Conservation (phyloP, 176 grass and related monocot genomes). For the Typha latifolia region DNA sequence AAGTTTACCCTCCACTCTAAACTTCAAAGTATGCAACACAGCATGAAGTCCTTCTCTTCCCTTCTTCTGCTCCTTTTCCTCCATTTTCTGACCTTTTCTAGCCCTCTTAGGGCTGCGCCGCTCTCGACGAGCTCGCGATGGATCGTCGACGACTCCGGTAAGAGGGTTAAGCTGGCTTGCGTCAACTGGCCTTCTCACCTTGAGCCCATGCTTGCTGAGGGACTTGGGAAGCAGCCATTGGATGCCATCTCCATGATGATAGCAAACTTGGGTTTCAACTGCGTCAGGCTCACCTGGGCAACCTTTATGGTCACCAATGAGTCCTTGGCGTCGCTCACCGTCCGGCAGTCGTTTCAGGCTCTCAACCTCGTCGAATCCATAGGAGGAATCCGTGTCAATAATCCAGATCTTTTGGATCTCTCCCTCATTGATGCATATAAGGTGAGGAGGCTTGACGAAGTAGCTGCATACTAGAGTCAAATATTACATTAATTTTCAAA, state of each 20-base stretch:
- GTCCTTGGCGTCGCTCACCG: conserved; percentile 47
- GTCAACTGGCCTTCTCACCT: conserved; percentile 96
- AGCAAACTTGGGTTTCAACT: conserved; percentile 72
- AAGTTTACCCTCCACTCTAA: conserved; percentile 1
- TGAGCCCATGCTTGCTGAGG: conserved; percentile 67
- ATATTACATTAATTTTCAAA: no score
- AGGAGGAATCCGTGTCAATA: conserved; percentile 38
- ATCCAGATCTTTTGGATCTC: conserved; percentile 58
- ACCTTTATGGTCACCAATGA: conserved; percentile 61
- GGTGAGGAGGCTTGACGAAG: conserved; percentile 14
- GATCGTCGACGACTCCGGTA: conserved; percentile 52
- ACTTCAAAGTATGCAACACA: neutral
- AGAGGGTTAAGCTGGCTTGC: conserved; percentile 77
- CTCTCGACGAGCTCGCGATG: conserved; percentile 72
- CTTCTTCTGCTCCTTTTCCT: conserved; percentile 16
- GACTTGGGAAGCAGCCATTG: conserved; percentile 52
- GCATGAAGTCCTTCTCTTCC: conserved; percentile 22
- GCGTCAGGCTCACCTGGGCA: conserved; percentile 75
- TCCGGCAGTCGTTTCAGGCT: conserved; percentile 44
- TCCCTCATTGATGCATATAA: conserved; percentile 69
- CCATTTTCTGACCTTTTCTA: conserved; percentile 11
- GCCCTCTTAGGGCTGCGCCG: conserved; percentile 6
- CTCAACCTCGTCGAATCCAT: conserved; percentile 55
- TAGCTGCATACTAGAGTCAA: no score
- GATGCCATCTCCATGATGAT: conserved; percentile 43